phyloP scores from a whole-genome alignment of 2,329 filamentous ascomycete genomes.

The Karstenula rhodostoma region DNA sequence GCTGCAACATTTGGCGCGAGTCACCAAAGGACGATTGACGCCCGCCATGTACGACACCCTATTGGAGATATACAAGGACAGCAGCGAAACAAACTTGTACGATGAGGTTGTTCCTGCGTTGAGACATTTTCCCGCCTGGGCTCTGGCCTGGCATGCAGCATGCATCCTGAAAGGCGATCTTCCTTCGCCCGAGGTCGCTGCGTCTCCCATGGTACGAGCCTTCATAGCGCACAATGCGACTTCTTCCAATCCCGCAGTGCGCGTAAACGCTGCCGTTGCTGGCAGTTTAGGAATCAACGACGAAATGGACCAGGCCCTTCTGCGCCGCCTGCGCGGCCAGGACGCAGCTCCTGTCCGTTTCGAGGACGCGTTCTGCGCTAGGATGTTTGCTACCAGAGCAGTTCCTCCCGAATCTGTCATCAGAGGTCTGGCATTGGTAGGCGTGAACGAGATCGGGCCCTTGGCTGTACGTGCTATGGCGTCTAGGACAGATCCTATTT shows the following conservation, averaged over 20 bases:
- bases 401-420: constrained; percentile 77
- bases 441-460: constrained; percentile 76
- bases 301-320: constrained; percentile 40
- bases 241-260: constrained; percentile 16
- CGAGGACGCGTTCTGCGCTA: constrained; percentile 74
- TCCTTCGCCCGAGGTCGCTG: constrained; percentile 45
- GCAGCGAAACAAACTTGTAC: constrained; percentile 51
- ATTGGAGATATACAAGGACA: constrained; percentile 49
- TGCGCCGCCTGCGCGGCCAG: constrained; percentile 49
- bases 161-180: constrained; percentile 48
- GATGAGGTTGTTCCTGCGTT: constrained; percentile 50
- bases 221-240: constrained; percentile 38
- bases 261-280: constrained; percentile 12
- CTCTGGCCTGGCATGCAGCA: constrained; percentile 52
- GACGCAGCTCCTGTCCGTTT: constrained; percentile 56
- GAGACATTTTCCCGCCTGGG: constrained; percentile 29
- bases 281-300: constrained; percentile 18
- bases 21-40: constrained; percentile 17
- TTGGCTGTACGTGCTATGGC: constrained; percentile 80
- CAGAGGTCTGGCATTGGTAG: constrained; percentile 73
- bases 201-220: constrained; percentile 37
- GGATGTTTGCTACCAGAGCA: constrained; percentile 80
- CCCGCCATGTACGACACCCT: constrained; percentile 36
- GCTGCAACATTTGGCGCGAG: constrained; percentile 29
- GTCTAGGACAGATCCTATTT: constrained; percentile 65